Base-by-base conservation (phyloP, 805 yeast species). In the Pichia occidentalis region DNA sequence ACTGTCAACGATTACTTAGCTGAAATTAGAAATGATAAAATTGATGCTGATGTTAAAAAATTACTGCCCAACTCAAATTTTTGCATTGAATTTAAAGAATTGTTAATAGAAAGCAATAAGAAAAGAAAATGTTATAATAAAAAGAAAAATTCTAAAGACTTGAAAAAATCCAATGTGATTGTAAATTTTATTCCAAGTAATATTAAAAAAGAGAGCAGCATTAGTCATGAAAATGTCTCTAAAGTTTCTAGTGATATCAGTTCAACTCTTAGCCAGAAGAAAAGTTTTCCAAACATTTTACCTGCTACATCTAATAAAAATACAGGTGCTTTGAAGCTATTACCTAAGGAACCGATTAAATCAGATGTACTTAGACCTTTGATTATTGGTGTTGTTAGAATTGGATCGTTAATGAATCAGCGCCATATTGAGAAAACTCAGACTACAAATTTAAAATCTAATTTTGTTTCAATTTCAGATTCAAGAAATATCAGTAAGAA, bases 41-140 rank as follows among this genome's bases (percentile, higher is more conserved):
- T 49, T 9, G 37, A 43, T 22, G n/a, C 26, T 11, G 28, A 34
- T 6, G 13, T 52, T 4, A 29, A 42, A 5, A 30, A 33, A 4
- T 46, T 50, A 18, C 16, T 50, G 4, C 48, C 48, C 12, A 50
- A 48, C 17, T 18, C 35, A 14, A 18, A 16, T 11, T 19, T 29
- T 10, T 20, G 54, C 3, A 21, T 49, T 4, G 37, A 34, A 7
- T 48, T 57, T 9, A 47, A 52, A 25, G 35, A 37, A 12, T 34
- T 56, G 12, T 33, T 57, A 9, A 33, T 40, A 7, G 59, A 54
- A 29, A 49, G 54, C 27, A 53, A 51, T 12, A 49, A 53, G 21
- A 40, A 48, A 34, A 44, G 62, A 10, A 57, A 55, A 36, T 34
- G 46, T 9, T 57, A 53, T 37, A 54, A 49, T 32, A 57, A 51